Conservation (phyloP, 768 basidiomycete genomes). For the Suillus hirtellus region DNA sequence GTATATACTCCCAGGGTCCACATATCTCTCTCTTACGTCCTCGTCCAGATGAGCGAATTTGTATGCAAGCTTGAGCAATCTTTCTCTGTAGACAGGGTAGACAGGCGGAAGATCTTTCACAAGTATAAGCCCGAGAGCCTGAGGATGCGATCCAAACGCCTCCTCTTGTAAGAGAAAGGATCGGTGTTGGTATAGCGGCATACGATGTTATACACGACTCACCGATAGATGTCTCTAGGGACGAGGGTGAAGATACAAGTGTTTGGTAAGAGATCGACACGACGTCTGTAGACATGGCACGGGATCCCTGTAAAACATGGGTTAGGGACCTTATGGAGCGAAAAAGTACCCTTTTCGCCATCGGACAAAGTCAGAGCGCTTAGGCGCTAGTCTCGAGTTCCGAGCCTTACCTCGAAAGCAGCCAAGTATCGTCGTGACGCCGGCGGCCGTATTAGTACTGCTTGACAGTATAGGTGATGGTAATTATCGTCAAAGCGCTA, state of each 20-base stretch:
- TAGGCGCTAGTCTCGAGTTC: not conserved
- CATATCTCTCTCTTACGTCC: conserved; percentile 66
- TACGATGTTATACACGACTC: conserved; percentile 14
- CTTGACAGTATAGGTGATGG: no score
- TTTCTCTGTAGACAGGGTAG: conserved; percentile 65
- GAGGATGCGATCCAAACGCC: conserved; percentile 80
- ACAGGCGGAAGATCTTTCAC: conserved; percentile 75
- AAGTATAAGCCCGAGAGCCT: conserved; percentile 79
- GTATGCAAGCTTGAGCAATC: conserved; percentile 73
- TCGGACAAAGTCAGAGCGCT: not conserved
- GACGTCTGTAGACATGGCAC: conserved; percentile 18
- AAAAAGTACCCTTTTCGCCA: conserved; percentile 19
- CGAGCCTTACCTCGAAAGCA: not conserved
- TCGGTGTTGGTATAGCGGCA: not conserved
- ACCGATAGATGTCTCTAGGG: conserved; percentile 66
- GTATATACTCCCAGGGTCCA: conserved; percentile 71
- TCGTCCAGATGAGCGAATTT: conserved; percentile 75
- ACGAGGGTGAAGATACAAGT: conserved; percentile 52
- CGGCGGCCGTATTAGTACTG: no score
- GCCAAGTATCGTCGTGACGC: not conserved
- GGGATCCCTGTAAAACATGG: conserved; percentile 18
- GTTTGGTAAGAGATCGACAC: conserved; percentile 65
- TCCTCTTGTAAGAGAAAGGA: conserved; percentile 44
- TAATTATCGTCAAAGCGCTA: not conserved
- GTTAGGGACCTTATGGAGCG: conserved; percentile 8